Conservation (phyloP, 2,329 filamentous ascomycete species). For the Fusarium nurragi region DNA sequence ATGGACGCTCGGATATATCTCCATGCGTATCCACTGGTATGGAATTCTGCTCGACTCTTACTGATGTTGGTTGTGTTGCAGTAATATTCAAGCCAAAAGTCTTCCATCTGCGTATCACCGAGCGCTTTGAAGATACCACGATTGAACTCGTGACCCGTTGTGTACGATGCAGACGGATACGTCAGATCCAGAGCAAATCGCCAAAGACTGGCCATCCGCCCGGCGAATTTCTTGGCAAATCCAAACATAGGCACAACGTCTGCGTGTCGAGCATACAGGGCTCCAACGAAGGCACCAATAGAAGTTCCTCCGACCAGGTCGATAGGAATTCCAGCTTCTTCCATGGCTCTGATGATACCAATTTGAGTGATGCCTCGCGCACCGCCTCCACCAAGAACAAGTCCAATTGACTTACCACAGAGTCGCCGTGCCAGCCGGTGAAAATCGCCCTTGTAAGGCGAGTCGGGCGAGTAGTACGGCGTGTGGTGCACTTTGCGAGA, state of each 20-base stretch:
- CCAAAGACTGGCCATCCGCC: slow-evolving; percentile 99
- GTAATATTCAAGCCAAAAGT: slow-evolving; percentile 99
- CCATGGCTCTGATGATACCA: slow-evolving; percentile 91
- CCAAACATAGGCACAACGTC: slow-evolving; percentile 98
- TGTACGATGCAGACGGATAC: slow-evolving; percentile 96
- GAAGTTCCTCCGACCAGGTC: slow-evolving; percentile 96
- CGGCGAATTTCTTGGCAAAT: slow-evolving; percentile 94
- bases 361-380: slow-evolving; percentile 92
- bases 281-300: slow-evolving; percentile 95
- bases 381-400: slow-evolving; percentile 93
- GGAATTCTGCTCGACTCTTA: slow-evolving; percentile 89
- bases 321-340: slow-evolving; percentile 95
- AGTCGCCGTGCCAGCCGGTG: slow-evolving; percentile 89
- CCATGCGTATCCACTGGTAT: slow-evolving; percentile 97
- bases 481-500: slow-evolving; percentile 90
- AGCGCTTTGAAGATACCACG: slow-evolving; percentile 99
- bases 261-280: slow-evolving; percentile 92
- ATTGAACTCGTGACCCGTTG: slow-evolving; percentile 98
- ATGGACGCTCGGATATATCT: slow-evolving; percentile 96
- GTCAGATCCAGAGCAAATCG: slow-evolving; percentile 96
- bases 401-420: slow-evolving; percentile 91
- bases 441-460: slow-evolving; percentile 95
- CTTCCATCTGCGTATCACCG: slow-evolving; percentile 95
- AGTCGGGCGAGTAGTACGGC: slow-evolving; percentile 89
- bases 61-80: slow-evolving; percentile 99